Evolutionary conservation across 2,329 filamentous ascomycete genomes (phyloP), one percentile per base, ranked within the genome.

Genomic region (Dactylella cylindrospora): DNA sequence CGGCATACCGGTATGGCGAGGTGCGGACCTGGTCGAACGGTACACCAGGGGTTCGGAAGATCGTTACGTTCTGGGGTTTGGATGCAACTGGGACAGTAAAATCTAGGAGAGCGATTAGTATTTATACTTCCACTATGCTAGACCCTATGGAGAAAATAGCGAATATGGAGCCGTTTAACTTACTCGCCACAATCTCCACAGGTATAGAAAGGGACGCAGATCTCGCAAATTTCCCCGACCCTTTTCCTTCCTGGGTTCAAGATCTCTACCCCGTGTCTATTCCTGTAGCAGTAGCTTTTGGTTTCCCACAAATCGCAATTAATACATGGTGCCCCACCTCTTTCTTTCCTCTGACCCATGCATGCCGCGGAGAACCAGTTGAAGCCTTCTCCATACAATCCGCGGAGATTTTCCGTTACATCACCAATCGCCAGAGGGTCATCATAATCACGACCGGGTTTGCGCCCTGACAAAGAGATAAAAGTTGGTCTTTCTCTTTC

Each of bases 231-330:
- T 28, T 62, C 57, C 2, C 57, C 57, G 12, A 49, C 15, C 13
- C 28, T 22, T 5, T 15, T 6, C 20, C 49, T 47, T 13, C 57
- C 57, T 10, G 49, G 41, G 22, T 62, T 41, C 10, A 15, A 26
- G 2, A 45, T 19, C 5, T 47, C 9, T 15, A 20, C 10, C n/a
- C 40, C 39, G 6, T 28, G 33, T 13, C 6, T 25, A 22, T 4
- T 23, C 13, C 25, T 39, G 25, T 20, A 57, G 4, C 36, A 15
- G 12, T 55, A 64, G n/a, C 38, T 44, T 29, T 64, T 45, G 22
- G 47, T 49, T 28, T 64, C 59, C 59, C 59, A 64, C 12, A 64
- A 22, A 6, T 51, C 59, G 22, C 59, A 64, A 31, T 64, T 64
- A 5, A 41, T 29, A 23, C 59, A 64, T 4, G 19, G 36, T 19